These are phyloP conservation scores for Cladochytrium replicatum DNA, from an alignment of 192 early-diverging fungal species.

Conservation along the genomic window DNA sequence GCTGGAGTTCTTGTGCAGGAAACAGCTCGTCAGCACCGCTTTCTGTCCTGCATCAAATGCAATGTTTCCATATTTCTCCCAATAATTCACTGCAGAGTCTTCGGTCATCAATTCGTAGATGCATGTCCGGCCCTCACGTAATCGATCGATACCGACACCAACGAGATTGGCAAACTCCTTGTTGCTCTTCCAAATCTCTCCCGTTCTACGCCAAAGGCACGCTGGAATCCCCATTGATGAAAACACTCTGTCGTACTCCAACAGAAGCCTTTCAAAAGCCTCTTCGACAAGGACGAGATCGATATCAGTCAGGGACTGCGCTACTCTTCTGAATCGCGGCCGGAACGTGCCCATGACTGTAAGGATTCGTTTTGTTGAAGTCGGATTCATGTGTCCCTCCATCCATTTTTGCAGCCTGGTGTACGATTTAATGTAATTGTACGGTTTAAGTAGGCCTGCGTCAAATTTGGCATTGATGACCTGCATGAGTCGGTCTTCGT, in stretches of 20 bases:
- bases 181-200: slow-evolving; percentile 94
- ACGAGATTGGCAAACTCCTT: slow-evolving; percentile 87
- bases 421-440: slow-evolving; percentile 91
- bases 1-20: slow-evolving; percentile 55
- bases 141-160: slow-evolving; percentile 68
- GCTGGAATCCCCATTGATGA: slow-evolving; percentile 89
- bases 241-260: slow-evolving; percentile 94
- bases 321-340: slow-evolving; percentile 78
- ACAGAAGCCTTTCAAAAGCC: slow-evolving; percentile 84
- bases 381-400: slow-evolving; percentile 70
- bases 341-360: slow-evolving; percentile 82
- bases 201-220: slow-evolving; percentile 92
- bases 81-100: slow-evolving; percentile 92
- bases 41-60: slow-evolving; percentile 95
- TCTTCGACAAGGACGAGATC: slow-evolving; percentile 93
- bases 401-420: slow-evolving; percentile 81
- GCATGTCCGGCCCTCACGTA: slow-evolving; percentile 60
- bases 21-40: slow-evolving; percentile 86
- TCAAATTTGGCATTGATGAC: slow-evolving; percentile 94
- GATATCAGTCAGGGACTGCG: slow-evolving; percentile 82
- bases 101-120: slow-evolving; percentile 69
- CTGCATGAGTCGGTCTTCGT: slow-evolving; percentile 79
- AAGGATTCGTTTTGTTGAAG: slow-evolving; percentile 66
- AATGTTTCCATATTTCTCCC: slow-evolving; percentile 98
- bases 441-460: slow-evolving; percentile 91